These are phyloP conservation scores for Aspergillus ostianus DNA, from an alignment of 495 filamentous ascomycete species.

Conservation along the genomic window DNA sequence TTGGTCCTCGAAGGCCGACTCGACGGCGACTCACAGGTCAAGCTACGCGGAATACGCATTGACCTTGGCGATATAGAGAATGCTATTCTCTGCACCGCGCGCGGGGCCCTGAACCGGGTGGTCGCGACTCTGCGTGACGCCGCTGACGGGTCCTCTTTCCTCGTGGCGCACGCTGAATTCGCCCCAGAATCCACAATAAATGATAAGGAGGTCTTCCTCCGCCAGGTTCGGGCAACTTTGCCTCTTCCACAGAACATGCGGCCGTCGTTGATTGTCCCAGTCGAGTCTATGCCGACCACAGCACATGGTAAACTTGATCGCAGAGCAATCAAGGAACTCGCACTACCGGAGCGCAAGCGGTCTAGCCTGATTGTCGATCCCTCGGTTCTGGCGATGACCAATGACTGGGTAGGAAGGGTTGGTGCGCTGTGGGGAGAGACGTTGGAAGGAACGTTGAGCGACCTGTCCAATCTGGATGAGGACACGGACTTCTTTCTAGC, in stretches of 20 bases:
- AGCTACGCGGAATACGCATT: constrained; percentile 49
- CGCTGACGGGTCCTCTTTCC: background rate
- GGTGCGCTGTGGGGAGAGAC: too few species aligned
- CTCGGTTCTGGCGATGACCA: too few species aligned
- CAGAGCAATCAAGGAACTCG: background rate
- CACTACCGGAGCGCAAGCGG: too few species aligned
- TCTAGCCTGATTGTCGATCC: too few species aligned
- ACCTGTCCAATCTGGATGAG: too few species aligned
- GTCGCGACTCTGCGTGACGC: background rate
- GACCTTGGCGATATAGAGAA: constrained; percentile 49
- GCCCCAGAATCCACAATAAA: too few species aligned
- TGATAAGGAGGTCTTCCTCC: background rate
- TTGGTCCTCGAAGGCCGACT: constrained; percentile 40
- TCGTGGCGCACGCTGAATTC: background rate
- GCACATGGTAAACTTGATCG: background rate
- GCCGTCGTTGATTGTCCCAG: background rate
- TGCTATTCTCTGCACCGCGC: constrained; percentile 19
- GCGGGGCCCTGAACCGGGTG: background rate
- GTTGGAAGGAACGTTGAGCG: too few species aligned
- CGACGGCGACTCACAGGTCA: constrained; percentile 44
- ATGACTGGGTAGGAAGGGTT: too few species aligned
- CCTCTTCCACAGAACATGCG: background rate
- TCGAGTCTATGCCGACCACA: background rate
- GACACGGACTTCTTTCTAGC: too few species aligned
- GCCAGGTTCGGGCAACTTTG: too few species aligned